phyloP scores from a whole-genome alignment of 2,329 filamentous ascomycete genomes.

The Tothia fuscella region DNA sequence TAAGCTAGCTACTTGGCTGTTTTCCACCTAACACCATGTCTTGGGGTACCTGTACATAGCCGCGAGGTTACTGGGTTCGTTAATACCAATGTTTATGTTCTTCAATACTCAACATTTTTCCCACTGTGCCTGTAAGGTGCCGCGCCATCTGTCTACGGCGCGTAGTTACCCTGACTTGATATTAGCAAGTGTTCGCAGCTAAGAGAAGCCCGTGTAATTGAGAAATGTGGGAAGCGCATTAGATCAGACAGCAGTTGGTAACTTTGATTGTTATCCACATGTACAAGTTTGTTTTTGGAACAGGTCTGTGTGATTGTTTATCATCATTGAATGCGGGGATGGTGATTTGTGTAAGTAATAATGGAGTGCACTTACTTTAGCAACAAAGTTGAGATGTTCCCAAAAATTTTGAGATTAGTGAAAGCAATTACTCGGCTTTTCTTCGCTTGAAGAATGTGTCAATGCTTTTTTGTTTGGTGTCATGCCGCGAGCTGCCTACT shows the following conservation, averaged over 20 bases:
- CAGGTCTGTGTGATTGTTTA: constrained; percentile 65
- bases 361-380: constrained; percentile 17
- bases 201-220: no score
- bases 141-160: no score
- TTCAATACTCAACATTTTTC: no score
- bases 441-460: constrained; percentile 53
- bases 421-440: not conserved
- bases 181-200: no score
- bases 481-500: constrained; percentile 66
- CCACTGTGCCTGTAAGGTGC: no score
- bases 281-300: constrained; percentile 56
- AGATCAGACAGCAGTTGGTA: constrained; percentile 73
- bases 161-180: no score
- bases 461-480: constrained; percentile 63
- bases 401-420: not conserved
- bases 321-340: constrained; percentile 36
- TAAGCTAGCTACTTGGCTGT: no score
- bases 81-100: no score
- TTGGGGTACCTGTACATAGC: no score
- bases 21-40: no score
- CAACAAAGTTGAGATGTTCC: not conserved
- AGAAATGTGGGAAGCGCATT: no score
- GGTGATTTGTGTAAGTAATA: constrained; percentile 11
- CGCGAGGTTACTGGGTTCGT: no score
- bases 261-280: constrained; percentile 51